Evolutionary conservation across 148 eudicot species (phyloP).

Genomic region (Cornus suecica): DNA sequence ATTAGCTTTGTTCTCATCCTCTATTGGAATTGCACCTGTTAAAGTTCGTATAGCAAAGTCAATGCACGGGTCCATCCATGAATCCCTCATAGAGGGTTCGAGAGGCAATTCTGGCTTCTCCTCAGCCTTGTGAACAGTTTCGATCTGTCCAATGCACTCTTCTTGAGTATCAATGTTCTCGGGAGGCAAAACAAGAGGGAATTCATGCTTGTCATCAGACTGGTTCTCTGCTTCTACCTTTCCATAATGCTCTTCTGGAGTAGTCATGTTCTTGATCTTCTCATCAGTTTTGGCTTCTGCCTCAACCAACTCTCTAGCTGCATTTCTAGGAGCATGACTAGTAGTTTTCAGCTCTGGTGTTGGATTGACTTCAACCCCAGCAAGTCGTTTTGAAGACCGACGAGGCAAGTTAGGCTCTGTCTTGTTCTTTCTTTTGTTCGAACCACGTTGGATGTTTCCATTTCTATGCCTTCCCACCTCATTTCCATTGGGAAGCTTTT

Average conservation of each 20-base stretch:
- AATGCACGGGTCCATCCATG: constrained; percentile 77
- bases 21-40: constrained; percentile 46
- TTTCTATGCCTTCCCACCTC: constrained; percentile 11
- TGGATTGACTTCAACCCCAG: constrained; percentile 29
- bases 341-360: constrained; percentile 23
- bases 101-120: constrained; percentile 25
- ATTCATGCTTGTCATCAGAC: constrained; percentile 23
- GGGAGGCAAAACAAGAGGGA: background rate
- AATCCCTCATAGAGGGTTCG: constrained; percentile 33
- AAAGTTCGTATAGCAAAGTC: constrained; percentile 90
- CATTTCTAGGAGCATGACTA: constrained; percentile 14
- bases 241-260: constrained; percentile 10
- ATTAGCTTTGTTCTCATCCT: constrained; percentile 11
- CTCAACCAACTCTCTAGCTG: constrained; percentile 6
- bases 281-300: constrained; percentile 7
- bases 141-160: background rate
- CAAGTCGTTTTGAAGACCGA: constrained; percentile 42
- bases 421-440: constrained; percentile 7
- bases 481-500: constrained; percentile 21
- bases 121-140: constrained; percentile 11
- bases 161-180: constrained; percentile 3
- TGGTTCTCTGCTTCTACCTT: constrained; percentile 8
- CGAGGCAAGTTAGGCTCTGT: constrained; percentile 26
- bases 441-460: background rate
- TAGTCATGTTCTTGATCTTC: constrained; percentile 5